Conservation (phyloP, 169 alveolate species). For the Babesia caballi region DNA sequence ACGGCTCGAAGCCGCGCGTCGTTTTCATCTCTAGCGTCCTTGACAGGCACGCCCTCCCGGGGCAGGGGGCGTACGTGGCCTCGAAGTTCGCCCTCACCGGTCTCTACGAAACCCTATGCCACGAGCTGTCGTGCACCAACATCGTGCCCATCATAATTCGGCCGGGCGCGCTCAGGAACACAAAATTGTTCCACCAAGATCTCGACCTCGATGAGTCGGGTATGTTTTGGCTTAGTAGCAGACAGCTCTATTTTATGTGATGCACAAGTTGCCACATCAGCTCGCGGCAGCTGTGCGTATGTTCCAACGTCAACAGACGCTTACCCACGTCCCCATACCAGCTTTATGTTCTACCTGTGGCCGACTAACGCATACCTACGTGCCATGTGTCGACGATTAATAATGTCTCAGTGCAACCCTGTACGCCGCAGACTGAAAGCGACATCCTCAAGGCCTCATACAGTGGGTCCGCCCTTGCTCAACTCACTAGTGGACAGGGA, state of each 20-base stretch:
- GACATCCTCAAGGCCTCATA: conserved; percentile 18
- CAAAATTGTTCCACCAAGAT: conserved; percentile 30
- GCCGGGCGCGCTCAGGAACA: conserved; percentile 56
- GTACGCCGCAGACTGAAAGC: background rate
- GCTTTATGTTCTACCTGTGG: too few relatives aligned
- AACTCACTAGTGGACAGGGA: background rate
- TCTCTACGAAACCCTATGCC: conserved; percentile 46
- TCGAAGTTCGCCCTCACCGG: conserved; percentile 55
- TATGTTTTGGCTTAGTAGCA: background rate
- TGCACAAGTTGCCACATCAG: too few relatives aligned
- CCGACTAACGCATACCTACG: too few relatives aligned
- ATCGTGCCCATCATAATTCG: conserved; percentile 18
- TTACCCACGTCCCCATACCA: too few relatives aligned
- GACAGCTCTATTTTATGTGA: too few relatives aligned
- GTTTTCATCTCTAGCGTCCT: conserved; percentile 59
- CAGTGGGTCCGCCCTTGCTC: background rate
- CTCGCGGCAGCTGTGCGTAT: too few relatives aligned
- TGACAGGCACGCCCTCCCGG: conserved; percentile 51
- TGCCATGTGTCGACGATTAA: too few relatives aligned
- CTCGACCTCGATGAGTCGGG: conserved; percentile 4
- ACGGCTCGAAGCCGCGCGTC: conserved; percentile 15
- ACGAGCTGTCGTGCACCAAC: conserved; percentile 12
- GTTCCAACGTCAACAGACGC: too few relatives aligned
- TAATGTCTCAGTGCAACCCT: background rate
- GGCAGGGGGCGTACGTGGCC: conserved; percentile 53